Percentiles rank a stretch among this genome's conserved stretches.
Conservation (phyloP, 2,329 filamentous ascomycete species). For the Diaporthe destruens region DNA sequence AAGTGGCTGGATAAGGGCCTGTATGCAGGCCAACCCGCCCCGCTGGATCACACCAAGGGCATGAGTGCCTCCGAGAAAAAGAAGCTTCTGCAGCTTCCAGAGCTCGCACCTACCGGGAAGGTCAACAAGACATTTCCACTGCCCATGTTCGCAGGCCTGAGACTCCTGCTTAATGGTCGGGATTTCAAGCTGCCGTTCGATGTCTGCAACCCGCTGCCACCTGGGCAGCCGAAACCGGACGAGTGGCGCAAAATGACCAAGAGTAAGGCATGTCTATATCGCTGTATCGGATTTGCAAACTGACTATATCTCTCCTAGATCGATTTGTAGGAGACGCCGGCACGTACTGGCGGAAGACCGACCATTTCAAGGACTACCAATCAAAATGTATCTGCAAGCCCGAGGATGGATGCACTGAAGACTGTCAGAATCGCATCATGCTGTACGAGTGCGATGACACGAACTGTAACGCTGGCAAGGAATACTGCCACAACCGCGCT, state of each 20-base stretch:
- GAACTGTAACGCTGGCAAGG: constrained; percentile 86
- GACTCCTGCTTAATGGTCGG: constrained; percentile 76
- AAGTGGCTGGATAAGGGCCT: constrained; percentile 86
- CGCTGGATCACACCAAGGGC: constrained; percentile 60
- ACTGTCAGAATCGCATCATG: constrained; percentile 96
- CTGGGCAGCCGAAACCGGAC: constrained; percentile 89
- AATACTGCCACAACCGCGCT: constrained; percentile 84
- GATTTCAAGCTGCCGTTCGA: constrained; percentile 93
- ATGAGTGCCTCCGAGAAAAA: constrained; percentile 66
- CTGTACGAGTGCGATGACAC: constrained; percentile 94
- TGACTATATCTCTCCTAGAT: constrained; percentile 65
- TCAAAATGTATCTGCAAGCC: constrained; percentile 83
- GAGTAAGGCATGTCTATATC: constrained; percentile 68
- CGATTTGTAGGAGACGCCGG: constrained; percentile 89
- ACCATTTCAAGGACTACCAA: constrained; percentile 78
- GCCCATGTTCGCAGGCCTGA: constrained; percentile 83
- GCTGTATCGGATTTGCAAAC: constrained; percentile 27
- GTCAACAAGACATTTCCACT: constrained; percentile 74
- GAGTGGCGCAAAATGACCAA: constrained; percentile 94
- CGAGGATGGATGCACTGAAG: constrained; percentile 86
- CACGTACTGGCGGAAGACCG: constrained; percentile 83
- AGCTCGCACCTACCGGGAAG: constrained; percentile 59
- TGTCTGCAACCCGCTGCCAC: constrained; percentile 87
- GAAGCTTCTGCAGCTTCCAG: constrained; percentile 60
- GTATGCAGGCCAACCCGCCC: constrained; percentile 83